Evolutionary conservation across 495 filamentous ascomycete species (phyloP), one percentile per base, ranked within the genome.

Genomic region (Penicillium alfredii): DNA sequence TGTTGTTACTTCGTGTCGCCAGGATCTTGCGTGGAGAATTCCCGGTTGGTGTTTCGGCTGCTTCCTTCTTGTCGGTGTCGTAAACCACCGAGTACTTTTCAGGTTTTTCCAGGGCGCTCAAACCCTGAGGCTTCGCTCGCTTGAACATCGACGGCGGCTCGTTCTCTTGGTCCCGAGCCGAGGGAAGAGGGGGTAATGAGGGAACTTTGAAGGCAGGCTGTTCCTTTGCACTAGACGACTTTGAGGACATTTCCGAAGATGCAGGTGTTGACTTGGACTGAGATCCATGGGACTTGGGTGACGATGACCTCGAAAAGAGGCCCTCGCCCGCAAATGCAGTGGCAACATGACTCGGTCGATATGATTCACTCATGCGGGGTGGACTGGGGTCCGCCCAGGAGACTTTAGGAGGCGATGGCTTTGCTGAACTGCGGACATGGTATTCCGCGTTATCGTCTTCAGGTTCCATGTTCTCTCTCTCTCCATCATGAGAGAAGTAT

Each of bases 131-230:
- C 45, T 82, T 84, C 33, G 74, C 72, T 14, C 80, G 73, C 49
- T 78, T 85, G 68, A 86, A 87, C 0, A 82, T 82, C 13, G 82
- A 76, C 6, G 82, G 85, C 6, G 77, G 77, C 34, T 88, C 82
- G 55, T 92, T 93, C 54, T 93, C 86, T 53, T 93, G 82, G 55
- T 89, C 83, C 30, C 76, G 67, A 17, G 59, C 50, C 2, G 77
- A 76, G 6, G 81, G 78, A 18, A 86, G 40, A 25, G 69, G 53
- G 8, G 73, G 70, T 15, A 77, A 68, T 10, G 74, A 70, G 13
- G 80, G 80, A n/a, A 84, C 65, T 40, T 75, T 83, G 63, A 79
- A 86, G 4, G 72, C 64, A n/a, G 78, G 77, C 28, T 74, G 70
- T 21, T 63, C 56, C 29, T 44, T 61, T 6, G 55, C 45, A 35